Percentiles rank a stretch among this genome's conserved stretches.
These are phyloP conservation scores for Nothopassalora personata DNA, from an alignment of 2,329 filamentous ascomycete genomes.

Conservation along the genomic window DNA sequence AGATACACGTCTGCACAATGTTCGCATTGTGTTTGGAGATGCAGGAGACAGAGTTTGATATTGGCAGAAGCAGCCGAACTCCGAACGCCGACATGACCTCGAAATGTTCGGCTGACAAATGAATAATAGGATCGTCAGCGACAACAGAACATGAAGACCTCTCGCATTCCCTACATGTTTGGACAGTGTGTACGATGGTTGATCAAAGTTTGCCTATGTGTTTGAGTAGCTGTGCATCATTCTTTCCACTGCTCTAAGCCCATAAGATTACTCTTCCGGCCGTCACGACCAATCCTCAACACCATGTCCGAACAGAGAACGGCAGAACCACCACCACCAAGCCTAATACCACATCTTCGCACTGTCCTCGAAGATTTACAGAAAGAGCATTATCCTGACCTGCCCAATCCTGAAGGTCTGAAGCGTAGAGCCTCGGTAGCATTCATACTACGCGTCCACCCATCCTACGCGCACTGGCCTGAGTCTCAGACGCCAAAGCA, in stretches of 20 bases:
- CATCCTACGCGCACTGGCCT: conserved; percentile 52
- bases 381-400: conserved; percentile 44
- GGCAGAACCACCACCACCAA: conserved; percentile 7
- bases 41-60: neutral
- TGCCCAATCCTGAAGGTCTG: conserved; percentile 46
- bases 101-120: neutral
- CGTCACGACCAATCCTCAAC: neutral
- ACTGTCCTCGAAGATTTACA: conserved; percentile 40
- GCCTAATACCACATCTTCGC: conserved; percentile 38
- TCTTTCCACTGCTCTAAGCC: neutral
- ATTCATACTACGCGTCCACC: conserved; percentile 58
- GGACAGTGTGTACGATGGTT: neutral
- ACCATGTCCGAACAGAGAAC: neutral
- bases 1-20: too few relatives aligned
- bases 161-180: neutral
- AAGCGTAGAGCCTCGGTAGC: conserved; percentile 62
- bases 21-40: too few relatives aligned
- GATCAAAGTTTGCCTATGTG: neutral
- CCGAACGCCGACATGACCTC: neutral
- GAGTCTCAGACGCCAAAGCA: conserved; percentile 22
- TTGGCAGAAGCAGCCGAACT: neutral
- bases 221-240: neutral
- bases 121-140: too few relatives aligned
- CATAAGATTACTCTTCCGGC: neutral
- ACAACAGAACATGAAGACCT: neutral